Base-by-base conservation (phyloP, 371 early-diverging fungal genomes). In the Mortierella sp. region DNA sequence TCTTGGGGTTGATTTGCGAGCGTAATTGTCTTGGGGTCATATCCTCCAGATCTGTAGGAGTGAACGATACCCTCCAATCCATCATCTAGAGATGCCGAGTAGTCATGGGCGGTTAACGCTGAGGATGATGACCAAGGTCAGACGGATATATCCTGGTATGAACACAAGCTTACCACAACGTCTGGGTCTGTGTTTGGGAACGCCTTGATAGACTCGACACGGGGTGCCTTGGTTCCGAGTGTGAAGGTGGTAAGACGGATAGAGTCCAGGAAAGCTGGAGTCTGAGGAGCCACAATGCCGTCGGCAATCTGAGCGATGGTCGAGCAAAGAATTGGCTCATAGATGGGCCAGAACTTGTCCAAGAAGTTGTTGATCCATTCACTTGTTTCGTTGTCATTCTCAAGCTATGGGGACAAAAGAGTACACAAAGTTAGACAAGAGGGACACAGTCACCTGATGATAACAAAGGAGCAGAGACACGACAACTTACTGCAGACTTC, bases 351-450 rank as follows among this genome's bases (percentile, higher is more conserved):
- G 78, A 98, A 94, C 51, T 83, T 83, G 52, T 80, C 80, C 60
- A 97, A 73, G 77, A 98, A 94, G 70, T 88, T 90, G 81, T 99
- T 99, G 57, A 99, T 79, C 99, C 99, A 99, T 60, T 96, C 96
- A 4, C 92, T 95, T 34, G 92, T 89, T 80, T 99, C 99, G 28
- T 73, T 71, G 29, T 85, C 82, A 14, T 79, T 66, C 14, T 84
- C 89, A 13, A 88, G 48, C 29, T 77, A 52, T 10, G 22, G 21
- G 39, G 13, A 25, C 16, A 21, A 34, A 43, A n/a, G 16, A 24
- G 31, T 25, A 40, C 14, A 7, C 34, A 6, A 54, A 6, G 39
- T 43, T n/a, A n/a, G n/a, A n/a, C n/a, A n/a, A n/a, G n/a, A n/a
- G n/a, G n/a, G n/a, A n/a, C n/a, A n/a, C n/a, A n/a, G n/a, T n/a